Percentiles rank a stretch among this genome's conserved stretches.
Evolutionary conservation across 208 protist genomes (phyloP).

Genomic region (Wallacemonas sp.): DNA sequence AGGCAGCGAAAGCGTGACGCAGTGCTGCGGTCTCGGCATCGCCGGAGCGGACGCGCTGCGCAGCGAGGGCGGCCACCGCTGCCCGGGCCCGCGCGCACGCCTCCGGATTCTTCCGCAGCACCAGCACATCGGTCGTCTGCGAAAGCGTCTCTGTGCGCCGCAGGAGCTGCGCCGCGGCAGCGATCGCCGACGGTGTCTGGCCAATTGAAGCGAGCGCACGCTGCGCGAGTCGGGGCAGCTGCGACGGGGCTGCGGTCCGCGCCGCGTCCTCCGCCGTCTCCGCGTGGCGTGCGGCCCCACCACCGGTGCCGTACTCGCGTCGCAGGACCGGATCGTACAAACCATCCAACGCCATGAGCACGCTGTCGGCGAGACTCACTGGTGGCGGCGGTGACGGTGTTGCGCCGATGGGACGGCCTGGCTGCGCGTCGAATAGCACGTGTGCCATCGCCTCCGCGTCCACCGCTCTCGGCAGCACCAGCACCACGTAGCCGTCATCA

Average conservation of each 20-base stretch:
- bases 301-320: slow-evolving; percentile 32
- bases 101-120: slow-evolving; percentile 43
- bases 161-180: neutral
- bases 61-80: neutral
- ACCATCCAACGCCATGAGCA: slow-evolving; percentile 52
- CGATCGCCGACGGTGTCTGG: neutral
- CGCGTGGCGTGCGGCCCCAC: no score
- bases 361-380: slow-evolving; percentile 35
- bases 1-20: neutral
- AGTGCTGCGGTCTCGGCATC: neutral
- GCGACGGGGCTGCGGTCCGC: no score
- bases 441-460: slow-evolving; percentile 25
- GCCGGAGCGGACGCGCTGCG: neutral
- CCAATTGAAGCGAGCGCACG: neutral
- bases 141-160: neutral
- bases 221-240: no score
- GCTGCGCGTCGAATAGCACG: slow-evolving; percentile 6
- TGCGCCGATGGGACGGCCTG: no score
- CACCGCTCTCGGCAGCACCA: slow-evolving; percentile 66
- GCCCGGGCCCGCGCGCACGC: slow-evolving; percentile 13
- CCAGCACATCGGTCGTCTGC: slow-evolving; percentile 51
- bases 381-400: no score
- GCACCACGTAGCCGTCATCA: slow-evolving; percentile 42
- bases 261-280: no score
- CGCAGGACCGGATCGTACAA: slow-evolving; percentile 63